A percentile compares a stretch with the other conserved stretches of the same genome.
Conservation (phyloP, 2,329 filamentous ascomycete species). For the Botrytis pseudocinerea region DNA sequence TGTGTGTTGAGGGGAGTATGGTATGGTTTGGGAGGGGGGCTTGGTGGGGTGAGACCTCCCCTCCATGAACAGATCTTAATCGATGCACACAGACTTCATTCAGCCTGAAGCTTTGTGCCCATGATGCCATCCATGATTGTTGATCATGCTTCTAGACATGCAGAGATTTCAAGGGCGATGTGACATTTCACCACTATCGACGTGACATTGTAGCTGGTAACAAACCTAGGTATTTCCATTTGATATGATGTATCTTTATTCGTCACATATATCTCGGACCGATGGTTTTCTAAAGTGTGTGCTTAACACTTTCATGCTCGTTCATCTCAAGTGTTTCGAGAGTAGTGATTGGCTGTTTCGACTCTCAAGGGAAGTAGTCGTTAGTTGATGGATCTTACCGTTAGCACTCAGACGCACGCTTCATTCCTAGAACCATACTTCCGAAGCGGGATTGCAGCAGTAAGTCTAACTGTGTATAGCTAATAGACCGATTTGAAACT, state of each 20-base stretch:
- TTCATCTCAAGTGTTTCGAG: conserved; percentile 11
- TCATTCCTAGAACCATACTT: conserved; percentile 18
- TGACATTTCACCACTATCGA: conserved; percentile 9
- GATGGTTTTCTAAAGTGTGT: conserved; percentile 5
- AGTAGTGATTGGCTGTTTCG: conserved; percentile 12
- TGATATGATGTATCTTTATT: conserved; percentile 12
- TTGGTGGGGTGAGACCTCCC: conserved; percentile 9
- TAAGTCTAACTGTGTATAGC: conserved; percentile 13
- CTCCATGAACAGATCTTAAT: not conserved
- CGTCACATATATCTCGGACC: conserved; percentile 22
- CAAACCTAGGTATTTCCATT: conserved; percentile 1
- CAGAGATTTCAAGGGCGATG: not conserved
- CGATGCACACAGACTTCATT: conserved; percentile 22
- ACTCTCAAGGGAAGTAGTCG: not conserved
- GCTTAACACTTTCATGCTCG: not conserved
- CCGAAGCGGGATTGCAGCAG: conserved; percentile 13
- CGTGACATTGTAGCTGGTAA: not conserved
- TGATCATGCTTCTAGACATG: conserved; percentile 13
- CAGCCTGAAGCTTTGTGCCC: conserved; percentile 19
- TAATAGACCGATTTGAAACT: not conserved
- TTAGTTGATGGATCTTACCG: conserved; percentile 16
- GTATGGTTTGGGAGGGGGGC: not conserved
- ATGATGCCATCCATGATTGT: conserved; percentile 16
- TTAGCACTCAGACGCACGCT: not conserved
- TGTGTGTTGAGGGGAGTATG: not conserved